Percentiles rank a stretch among this genome's conserved stretches.
Evolutionary conservation across 2,329 filamentous ascomycete genomes (phyloP).

Genomic region (Trematosphaeria pertusa): DNA sequence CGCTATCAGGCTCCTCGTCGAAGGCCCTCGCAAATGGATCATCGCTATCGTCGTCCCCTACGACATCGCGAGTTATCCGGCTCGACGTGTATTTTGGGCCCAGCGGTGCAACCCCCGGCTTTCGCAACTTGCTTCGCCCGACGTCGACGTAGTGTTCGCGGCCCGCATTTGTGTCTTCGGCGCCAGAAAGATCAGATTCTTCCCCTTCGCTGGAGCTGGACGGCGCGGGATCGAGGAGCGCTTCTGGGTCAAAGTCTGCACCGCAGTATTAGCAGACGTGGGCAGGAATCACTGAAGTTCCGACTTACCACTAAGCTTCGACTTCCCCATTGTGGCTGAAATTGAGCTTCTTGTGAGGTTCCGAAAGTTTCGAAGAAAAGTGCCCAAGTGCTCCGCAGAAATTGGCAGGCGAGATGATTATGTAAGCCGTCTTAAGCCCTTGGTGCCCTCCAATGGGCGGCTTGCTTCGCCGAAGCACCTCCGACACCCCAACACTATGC

Average conservation of each 20-base stretch:
- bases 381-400: no score
- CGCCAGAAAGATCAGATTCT: constrained; percentile 54
- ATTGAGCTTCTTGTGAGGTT: no score
- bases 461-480: constrained; percentile 34
- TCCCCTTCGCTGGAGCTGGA: constrained; percentile 63
- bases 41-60: constrained; percentile 62
- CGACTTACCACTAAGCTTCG: constrained; percentile 37
- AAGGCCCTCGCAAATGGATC: constrained; percentile 55
- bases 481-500: constrained; percentile 33
- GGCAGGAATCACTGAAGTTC: rapidly evolving
- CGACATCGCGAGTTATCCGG: constrained; percentile 72
- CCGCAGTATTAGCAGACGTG: no score
- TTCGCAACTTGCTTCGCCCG: constrained; percentile 84
- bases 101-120: constrained; percentile 71
- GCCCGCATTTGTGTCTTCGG: constrained; percentile 61
- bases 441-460: no score
- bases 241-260: constrained; percentile 82
- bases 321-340: constrained; percentile 35
- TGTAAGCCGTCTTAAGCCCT: no score
- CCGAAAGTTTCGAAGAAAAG: constrained; percentile 18
- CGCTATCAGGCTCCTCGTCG: constrained; percentile 47
- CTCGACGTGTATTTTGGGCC: constrained; percentile 83
- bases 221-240: constrained; percentile 63
- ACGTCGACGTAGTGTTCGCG: constrained; percentile 88
- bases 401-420: no score